These are phyloP conservation scores for Mrakiaceae sp. DNA, from an alignment of 1,284 basidiomycete species.

Conservation along the genomic window DNA sequence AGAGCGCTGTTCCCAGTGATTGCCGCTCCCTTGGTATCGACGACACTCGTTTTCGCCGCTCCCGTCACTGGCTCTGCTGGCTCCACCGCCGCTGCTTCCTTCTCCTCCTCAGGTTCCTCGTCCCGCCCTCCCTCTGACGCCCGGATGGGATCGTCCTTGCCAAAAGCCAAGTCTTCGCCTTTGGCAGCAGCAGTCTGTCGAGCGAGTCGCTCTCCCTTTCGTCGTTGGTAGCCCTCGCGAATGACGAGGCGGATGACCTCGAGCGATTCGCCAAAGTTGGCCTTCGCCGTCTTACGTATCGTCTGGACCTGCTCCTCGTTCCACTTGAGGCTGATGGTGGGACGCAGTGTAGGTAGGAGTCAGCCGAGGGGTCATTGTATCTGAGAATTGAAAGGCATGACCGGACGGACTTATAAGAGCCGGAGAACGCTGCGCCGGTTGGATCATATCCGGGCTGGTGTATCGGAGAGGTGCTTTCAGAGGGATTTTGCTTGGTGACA, in stretches of 20 bases:
- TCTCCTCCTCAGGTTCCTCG: too few relatives aligned
- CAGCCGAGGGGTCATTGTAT: not conserved
- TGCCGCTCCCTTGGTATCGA: too few relatives aligned
- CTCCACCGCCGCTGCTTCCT: too few relatives aligned
- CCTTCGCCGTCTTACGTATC: slow-evolving; percentile 17
- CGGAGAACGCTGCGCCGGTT: slow-evolving; percentile 17
- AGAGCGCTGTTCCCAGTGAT: too few relatives aligned
- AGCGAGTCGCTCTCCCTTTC: slow-evolving; percentile 13
- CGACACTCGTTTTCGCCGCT: too few relatives aligned
- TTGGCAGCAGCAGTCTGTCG: not conserved
- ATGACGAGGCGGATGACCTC: slow-evolving; percentile 17
- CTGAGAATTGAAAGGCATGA: not conserved
- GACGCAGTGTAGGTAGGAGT: too few relatives aligned
- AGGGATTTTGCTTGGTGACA: too few relatives aligned
- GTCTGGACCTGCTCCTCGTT: slow-evolving; percentile 19
- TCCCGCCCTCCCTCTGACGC: too few relatives aligned
- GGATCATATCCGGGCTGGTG: slow-evolving; percentile 19
- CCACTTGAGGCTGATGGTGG: slow-evolving; percentile 14
- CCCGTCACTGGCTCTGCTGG: too few relatives aligned
- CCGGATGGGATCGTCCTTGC: too few relatives aligned
- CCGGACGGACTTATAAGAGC: slow-evolving; percentile 16
- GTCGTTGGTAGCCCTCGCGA: slow-evolving; percentile 18
- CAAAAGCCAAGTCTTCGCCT: too few relatives aligned
- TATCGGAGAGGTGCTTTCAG: too few relatives aligned
- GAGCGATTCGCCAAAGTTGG: slow-evolving; percentile 18